Conservation (phyloP, 257 asterid genomes). For the Plectranthus barbatus region DNA sequence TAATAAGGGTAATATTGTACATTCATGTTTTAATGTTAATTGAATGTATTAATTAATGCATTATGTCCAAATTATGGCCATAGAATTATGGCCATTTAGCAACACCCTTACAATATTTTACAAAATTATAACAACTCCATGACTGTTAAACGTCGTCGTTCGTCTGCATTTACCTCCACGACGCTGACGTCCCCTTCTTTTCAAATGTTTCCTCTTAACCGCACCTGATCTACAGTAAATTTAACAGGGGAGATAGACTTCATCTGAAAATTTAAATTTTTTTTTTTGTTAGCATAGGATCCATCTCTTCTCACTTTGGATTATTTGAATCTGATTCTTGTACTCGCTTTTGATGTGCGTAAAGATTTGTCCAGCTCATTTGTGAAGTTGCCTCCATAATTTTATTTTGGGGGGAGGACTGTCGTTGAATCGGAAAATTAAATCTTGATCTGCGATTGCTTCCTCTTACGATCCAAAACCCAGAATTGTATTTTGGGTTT, state of each 20-base stretch:
- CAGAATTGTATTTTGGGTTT: conserved; percentile 9
- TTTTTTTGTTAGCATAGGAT: background rate
- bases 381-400: conserved; percentile 25
- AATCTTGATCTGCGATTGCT: conserved; percentile 18
- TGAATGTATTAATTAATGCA: too few species aligned
- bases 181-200: conserved; percentile 15
- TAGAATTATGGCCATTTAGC: too few species aligned
- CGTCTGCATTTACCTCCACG: background rate
- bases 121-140: too few species aligned
- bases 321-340: background rate
- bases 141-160: conserved; percentile 29
- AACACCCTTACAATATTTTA: too few species aligned
- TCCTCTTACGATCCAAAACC: conserved; percentile 1
- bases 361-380: conserved; percentile 17
- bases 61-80: too few species aligned
- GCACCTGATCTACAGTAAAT: conserved; percentile 18
- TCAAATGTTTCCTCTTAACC: conserved; percentile 15
- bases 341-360: background rate
- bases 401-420: background rate
- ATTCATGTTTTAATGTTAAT: too few species aligned
- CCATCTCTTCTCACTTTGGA: conserved; percentile 2
- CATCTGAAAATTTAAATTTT: background rate
- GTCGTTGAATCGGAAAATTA: background rate
- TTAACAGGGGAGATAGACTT: background rate
- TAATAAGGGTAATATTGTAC: too few species aligned